Evolutionary conservation across 805 yeast genomes (phyloP).

Genomic region (Hanseniaspora occidentalis): DNA sequence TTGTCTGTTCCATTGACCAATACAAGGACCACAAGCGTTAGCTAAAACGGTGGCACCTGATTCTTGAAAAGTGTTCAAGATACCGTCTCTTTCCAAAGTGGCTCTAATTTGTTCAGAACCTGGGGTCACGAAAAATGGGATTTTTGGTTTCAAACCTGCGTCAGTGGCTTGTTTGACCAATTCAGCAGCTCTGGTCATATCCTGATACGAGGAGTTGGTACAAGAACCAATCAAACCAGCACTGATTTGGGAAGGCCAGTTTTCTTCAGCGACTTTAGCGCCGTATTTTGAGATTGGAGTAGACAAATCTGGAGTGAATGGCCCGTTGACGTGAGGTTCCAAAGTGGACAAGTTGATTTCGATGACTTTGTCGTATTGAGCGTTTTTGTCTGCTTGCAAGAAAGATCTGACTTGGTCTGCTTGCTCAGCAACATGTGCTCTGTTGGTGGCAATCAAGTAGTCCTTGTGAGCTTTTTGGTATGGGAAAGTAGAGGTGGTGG

Average conservation of each 20-base stretch:
- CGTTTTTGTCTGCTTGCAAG: constrained; percentile 75
- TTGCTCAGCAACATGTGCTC: constrained; percentile 71
- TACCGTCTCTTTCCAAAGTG: constrained; percentile 91
- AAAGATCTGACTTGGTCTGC: constrained; percentile 56
- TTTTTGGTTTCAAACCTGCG: constrained; percentile 80
- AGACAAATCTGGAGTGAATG: constrained; percentile 95
- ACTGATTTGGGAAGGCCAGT: constrained; percentile 78
- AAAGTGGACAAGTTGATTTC: constrained; percentile 78
- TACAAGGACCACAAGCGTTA: constrained; percentile 99
- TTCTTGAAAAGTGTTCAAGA: constrained; percentile 63
- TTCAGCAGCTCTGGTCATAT: constrained; percentile 93
- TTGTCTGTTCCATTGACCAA: constrained; percentile 97
- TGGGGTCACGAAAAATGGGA: constrained; percentile 91
- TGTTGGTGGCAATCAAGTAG: constrained; percentile 72
- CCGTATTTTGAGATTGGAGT: constrained; percentile 83
- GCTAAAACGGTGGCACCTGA: constrained; percentile 90
- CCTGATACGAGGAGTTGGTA: constrained; percentile 96
- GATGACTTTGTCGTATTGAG: constrained; percentile 83
- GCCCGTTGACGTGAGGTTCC: constrained; percentile 96
- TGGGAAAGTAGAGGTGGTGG: constrained; percentile 96
- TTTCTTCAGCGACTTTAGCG: constrained; percentile 51
- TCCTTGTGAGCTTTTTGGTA: constrained; percentile 70
- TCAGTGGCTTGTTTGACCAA: constrained; percentile 76
- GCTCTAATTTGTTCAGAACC: constrained; percentile 98
- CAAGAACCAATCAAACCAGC: constrained; percentile 98